Evolutionary conservation across 495 filamentous ascomycete genomes (phyloP).

Genomic region (Penicillium maclennaniae): DNA sequence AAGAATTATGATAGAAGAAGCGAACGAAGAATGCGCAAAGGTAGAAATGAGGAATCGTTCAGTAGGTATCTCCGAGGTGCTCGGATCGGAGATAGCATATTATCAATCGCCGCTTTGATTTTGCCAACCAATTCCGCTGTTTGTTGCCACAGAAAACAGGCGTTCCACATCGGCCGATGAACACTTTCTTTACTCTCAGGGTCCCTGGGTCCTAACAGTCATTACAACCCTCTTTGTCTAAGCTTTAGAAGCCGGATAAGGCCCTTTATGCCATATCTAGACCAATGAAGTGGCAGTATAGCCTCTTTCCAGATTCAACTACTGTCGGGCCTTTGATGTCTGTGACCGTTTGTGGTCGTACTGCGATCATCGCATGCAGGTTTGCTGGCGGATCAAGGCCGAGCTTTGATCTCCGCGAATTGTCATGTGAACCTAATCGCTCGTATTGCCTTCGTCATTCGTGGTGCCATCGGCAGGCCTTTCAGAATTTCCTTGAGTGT

Average conservation of each 20-base stretch:
- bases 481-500: not conserved
- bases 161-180: not conserved
- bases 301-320: not conserved
- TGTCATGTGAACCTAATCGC: not conserved
- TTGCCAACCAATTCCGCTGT: not conserved
- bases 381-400: not conserved
- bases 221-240: not conserved
- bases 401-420: not conserved
- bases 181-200: not conserved
- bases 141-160: not conserved
- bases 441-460: not conserved
- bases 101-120: conserved; percentile 5
- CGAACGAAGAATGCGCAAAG: not conserved
- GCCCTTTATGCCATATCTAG: not conserved
- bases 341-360: not conserved
- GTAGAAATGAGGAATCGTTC: not conserved
- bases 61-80: conserved; percentile 5
- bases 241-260: not conserved
- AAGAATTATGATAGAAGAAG: not conserved
- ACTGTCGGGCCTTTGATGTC: not conserved
- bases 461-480: not conserved
- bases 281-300: not conserved
- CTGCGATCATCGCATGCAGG: not conserved
- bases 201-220: not conserved
- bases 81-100: conserved; percentile 15